Conservation (phyloP, 192 early-diverging fungal genomes). For the Backusella parvicylindrica region DNA sequence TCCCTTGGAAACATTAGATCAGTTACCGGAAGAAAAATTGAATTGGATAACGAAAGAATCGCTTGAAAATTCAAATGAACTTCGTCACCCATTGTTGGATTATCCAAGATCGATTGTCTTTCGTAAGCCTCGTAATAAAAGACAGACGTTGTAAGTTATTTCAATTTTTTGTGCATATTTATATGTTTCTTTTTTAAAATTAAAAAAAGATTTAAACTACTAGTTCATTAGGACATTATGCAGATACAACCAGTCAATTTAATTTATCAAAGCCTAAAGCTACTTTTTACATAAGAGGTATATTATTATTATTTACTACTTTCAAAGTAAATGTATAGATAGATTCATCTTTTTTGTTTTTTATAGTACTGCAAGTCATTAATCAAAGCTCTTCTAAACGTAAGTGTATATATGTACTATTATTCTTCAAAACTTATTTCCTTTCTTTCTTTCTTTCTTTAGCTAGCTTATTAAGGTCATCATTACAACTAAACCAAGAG, state of each 20-base stretch:
- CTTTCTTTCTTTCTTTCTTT: background rate
- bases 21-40: slow-evolving; percentile 21
- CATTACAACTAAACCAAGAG: background rate
- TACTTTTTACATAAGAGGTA: slow-evolving; percentile 28
- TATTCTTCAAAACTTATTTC: background rate
- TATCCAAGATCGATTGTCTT: slow-evolving; percentile 15
- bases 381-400: slow-evolving; percentile 6
- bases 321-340: no score
- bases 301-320: no score
- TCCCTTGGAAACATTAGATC: slow-evolving; percentile 17
- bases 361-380: slow-evolving; percentile 11
- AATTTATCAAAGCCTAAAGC: slow-evolving; percentile 10
- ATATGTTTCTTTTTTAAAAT: background rate
- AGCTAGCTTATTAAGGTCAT: background rate
- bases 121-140: slow-evolving; percentile 18
- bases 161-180: background rate
- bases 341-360: no score
- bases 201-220: background rate
- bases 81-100: background rate
- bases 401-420: background rate
- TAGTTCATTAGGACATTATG: background rate
- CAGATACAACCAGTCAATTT: background rate
- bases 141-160: background rate
- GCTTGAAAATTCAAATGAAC: background rate
- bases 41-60: slow-evolving; percentile 19